Evolutionary conservation across 2,329 filamentous ascomycete species (phyloP), one percentile per base, ranked within the genome.

Genomic region (Geoglossum cookeanum): DNA sequence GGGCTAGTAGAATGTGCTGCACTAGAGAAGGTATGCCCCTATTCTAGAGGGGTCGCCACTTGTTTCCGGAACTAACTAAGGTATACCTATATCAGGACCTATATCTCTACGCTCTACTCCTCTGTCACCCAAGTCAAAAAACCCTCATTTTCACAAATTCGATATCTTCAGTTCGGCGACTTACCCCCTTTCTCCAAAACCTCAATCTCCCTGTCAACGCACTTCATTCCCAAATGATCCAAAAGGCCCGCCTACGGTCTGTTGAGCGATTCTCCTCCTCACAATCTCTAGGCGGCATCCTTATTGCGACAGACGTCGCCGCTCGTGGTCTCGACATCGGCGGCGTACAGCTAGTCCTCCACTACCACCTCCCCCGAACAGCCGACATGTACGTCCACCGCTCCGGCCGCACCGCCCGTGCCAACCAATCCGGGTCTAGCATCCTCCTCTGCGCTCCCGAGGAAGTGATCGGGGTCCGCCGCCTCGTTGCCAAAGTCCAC

Each of bases 361-460:
- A 98, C 71, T 98, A 98, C 71, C 91, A 98, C 69, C 83, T 96
- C 0, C 92, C 92, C 1, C 85, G 90, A 58, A 77, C 88, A 0
- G 92, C 92, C 37, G 91, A 97, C 68, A 85, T 85, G 53, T 98
- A 98, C 66, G 90, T 98, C 13, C 92, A 98, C 67, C 83, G 92
- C 29, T 96, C 92, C 0, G 92, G 92, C 11, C 86, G 92, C 62
- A 97, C 92, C 0, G 92, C 92, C 1, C 87, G 92, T 65, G 91
- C 86, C 2, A 79, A 83, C 22, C 79, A 79, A 11, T 79, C 78
- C 0, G 92, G 92, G 42, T 79, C 86, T 39, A 94, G 87, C 64
- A 82, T 98, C 58, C 74, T 98, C 3, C 81, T 98, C 56, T 97
- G 92, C 66, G 82, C 84, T 0, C 91, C 92, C 0, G 91, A 97